These are phyloP conservation scores for Yarrowia sp. DNA, from an alignment of 805 yeast species.

Conservation along the genomic window DNA sequence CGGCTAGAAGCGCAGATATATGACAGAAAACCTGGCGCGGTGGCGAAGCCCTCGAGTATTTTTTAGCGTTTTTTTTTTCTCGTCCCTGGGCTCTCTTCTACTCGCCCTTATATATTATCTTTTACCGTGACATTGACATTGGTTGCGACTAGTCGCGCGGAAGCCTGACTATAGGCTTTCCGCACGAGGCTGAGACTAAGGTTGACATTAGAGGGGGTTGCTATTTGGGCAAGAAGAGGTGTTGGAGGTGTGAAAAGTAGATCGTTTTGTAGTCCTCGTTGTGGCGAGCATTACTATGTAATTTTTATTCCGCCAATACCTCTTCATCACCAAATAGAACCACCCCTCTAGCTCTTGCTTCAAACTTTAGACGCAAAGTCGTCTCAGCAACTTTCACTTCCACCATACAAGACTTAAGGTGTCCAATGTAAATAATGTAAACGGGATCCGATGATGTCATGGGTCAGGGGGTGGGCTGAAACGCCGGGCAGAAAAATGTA, in stretches of 20 bases:
- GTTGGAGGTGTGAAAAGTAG: not conserved
- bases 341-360: not conserved
- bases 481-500: not conserved
- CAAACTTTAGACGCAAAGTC: conserved; percentile 19
- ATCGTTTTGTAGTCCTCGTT: not conserved
- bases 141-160: not conserved
- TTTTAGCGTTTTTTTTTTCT: too few relatives aligned
- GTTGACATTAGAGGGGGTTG: not conserved
- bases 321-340: not conserved
- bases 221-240: too few relatives aligned
- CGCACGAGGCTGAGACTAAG: conserved; percentile 23
- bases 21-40: too few relatives aligned
- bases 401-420: conserved; percentile 2
- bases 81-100: too few relatives aligned
- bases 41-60: not conserved
- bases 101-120: not conserved
- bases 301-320: not conserved
- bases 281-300: not conserved
- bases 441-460: conserved; percentile 8
- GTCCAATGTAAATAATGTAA: conserved; percentile 16
- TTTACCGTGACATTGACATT: conserved; percentile 1
- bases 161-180: not conserved
- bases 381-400: not conserved
- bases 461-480: conserved; percentile 9
- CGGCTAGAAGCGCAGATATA: not conserved